Conservation (phyloP, 331 rosid species). For the Pyracantha coccinea region DNA sequence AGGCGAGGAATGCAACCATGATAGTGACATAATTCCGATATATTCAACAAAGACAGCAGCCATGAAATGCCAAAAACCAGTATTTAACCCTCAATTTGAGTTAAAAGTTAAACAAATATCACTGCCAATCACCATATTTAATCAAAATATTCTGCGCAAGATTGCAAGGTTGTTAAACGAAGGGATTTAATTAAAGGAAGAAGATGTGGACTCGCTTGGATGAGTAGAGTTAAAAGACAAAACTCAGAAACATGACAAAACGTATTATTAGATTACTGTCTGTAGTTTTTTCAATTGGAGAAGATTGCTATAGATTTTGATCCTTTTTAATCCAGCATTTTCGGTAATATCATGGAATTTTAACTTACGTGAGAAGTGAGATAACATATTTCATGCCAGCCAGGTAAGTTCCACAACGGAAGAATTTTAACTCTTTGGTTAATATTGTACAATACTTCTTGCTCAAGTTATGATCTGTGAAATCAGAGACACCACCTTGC, state of each 20-base stretch:
- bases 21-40: constrained; percentile 30
- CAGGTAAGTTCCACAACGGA: too few species aligned
- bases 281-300: neutral
- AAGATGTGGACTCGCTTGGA: neutral
- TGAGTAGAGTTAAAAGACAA: neutral
- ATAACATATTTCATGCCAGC: too few species aligned
- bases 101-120: neutral
- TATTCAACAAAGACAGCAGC: constrained; percentile 21
- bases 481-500: neutral
- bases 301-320: neutral
- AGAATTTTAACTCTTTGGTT: neutral
- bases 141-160: neutral
- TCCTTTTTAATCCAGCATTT: neutral
- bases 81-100: neutral
- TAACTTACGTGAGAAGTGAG: neutral
- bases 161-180: neutral
- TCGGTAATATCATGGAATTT: neutral
- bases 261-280: neutral
- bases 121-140: neutral
- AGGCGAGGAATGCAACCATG: constrained; percentile 12
- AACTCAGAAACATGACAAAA: neutral
- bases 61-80: neutral
- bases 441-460: neutral
- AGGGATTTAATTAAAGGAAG: neutral
- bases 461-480: neutral